Conservation (phyloP, 2,329 filamentous ascomycete genomes). For the Hirsutella minnesotensis region DNA sequence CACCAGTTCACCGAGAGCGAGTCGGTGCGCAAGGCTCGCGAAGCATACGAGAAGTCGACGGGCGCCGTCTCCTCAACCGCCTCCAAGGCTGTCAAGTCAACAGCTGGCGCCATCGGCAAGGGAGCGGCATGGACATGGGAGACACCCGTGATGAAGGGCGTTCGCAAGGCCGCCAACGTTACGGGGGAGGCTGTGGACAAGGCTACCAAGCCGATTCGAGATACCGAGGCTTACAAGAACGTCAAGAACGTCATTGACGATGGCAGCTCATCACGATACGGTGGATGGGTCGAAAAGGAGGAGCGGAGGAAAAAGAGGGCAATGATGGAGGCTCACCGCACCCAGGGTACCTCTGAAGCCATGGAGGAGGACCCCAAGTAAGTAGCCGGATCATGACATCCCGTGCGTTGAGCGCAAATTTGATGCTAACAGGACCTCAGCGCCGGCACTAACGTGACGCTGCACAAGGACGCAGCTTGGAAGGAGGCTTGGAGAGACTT, state of each 20-base stretch:
- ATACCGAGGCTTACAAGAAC: constrained; percentile 89
- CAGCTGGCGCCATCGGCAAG: constrained; percentile 77
- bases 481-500: constrained; percentile 98
- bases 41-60: constrained; percentile 78
- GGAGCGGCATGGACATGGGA: constrained; percentile 97
- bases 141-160: constrained; percentile 81
- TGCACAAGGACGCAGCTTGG: constrained; percentile 96
- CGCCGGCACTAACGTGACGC: constrained; percentile 83
- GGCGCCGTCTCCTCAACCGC: constrained; percentile 72
- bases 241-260: constrained; percentile 96
- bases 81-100: constrained; percentile 69
- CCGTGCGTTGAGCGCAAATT: background rate
- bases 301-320: constrained; percentile 76
- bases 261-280: constrained; percentile 89
- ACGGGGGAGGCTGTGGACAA: constrained; percentile 85
- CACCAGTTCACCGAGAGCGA: constrained; percentile 92
- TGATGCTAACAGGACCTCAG: constrained; percentile 31
- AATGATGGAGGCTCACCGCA: constrained; percentile 52
- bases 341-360: constrained; percentile 37
- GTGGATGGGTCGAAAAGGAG: constrained; percentile 94
- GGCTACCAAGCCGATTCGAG: constrained; percentile 83
- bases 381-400: constrained; percentile 22
- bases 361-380: constrained; percentile 81
- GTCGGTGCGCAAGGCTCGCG: constrained; percentile 71
- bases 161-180: constrained; percentile 73